Evolutionary conservation across 306 rosid genomes (phyloP), one percentile per base, ranked within the genome.

Genomic region (Quillaja saponaria): DNA sequence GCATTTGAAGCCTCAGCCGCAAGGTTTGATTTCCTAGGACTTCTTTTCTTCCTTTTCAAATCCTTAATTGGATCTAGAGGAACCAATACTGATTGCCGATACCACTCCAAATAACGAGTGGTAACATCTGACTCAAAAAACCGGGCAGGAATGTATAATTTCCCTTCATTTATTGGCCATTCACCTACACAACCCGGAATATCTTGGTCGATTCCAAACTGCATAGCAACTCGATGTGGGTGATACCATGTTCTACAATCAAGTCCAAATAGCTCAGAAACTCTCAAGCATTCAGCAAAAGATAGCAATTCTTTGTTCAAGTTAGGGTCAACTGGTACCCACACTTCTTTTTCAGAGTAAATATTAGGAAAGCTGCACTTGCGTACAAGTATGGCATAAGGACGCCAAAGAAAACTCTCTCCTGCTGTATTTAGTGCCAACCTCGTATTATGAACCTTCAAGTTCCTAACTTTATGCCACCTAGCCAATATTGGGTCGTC

Each of bases 191-290:
- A 17, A 35, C 60, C 57, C 0, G 82, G 90, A 49, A 84, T 31
- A 52, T 77, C 90, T 69, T 83, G 90, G 71, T 86, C 90, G 67
- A 79, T 57, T 34, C 92, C 86, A 57, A 85, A 82, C 64, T 82
- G 88, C 86, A 77, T 63, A 3, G 86, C 72, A 18, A 85, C 82
- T 59, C 84, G 54, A 52, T 82, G 84, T 4, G 88, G 88, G 10
- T 75, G 68, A 58, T 85, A 85, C 37, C 66, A 58, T 56, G 61
- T 21, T 18, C 34, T 54, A 35, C 60, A 53, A 10, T 31, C 69
- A 34, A 83, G 15, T n/a, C 89, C 90, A 61, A 73, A 78, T 4
- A 82, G 73, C 55, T 70, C 61, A 41, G 73, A 71, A 40, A 19
- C 74, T 61, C 81, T 80, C 74, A 76, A 31, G 49, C 77, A 82